A percentile compares a stretch with the other conserved stretches of the same genome.
Evolutionary conservation across 202 grass and related monocot genomes (phyloP).

Genomic region (Dendrocalamus latiflorus): DNA sequence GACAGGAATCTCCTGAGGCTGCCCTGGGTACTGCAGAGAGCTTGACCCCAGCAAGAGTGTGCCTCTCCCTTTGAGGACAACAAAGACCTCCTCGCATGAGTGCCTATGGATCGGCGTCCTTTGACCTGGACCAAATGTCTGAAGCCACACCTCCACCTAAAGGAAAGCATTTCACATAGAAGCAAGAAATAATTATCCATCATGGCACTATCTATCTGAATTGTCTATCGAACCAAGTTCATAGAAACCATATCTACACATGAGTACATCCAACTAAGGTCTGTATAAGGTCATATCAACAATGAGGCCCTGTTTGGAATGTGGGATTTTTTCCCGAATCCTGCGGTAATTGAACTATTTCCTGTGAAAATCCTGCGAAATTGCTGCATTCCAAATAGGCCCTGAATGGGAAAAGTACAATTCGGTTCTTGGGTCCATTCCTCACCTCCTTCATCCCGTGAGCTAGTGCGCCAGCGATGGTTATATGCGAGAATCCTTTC

Average conservation of each 20-base stretch:
- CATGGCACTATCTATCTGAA: not conserved
- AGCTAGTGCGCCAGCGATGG: conserved; percentile 56
- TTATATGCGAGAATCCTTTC: conserved; percentile 67
- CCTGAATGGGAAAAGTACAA: not conserved
- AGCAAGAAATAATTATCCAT: not conserved
- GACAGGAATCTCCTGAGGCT: conserved; percentile 55
- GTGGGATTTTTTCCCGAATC: no score
- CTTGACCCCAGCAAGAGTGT: conserved; percentile 65
- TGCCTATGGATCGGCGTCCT: conserved; percentile 82
- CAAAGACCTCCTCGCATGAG: conserved; percentile 83
- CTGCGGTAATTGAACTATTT: no score
- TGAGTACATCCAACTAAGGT: not conserved
- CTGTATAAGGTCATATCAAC: not conserved
- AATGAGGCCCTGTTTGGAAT: not conserved
- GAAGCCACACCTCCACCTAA: conserved; percentile 90
- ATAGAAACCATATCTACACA: conserved; percentile 2
- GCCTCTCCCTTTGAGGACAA: conserved; percentile 80
- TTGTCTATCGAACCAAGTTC: not conserved
- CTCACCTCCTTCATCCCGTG: conserved; percentile 93
- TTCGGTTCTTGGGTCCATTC: conserved; percentile 2
- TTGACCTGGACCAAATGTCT: conserved; percentile 61
- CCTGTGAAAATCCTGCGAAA: no score
- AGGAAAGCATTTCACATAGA: not conserved
- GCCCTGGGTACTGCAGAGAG: conserved; percentile 58
- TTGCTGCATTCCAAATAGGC: no score